Evolutionary conservation across 352 stramenopile genomes (phyloP), one percentile per base, ranked within the genome.

Genomic region (Phytophthora citricola): DNA sequence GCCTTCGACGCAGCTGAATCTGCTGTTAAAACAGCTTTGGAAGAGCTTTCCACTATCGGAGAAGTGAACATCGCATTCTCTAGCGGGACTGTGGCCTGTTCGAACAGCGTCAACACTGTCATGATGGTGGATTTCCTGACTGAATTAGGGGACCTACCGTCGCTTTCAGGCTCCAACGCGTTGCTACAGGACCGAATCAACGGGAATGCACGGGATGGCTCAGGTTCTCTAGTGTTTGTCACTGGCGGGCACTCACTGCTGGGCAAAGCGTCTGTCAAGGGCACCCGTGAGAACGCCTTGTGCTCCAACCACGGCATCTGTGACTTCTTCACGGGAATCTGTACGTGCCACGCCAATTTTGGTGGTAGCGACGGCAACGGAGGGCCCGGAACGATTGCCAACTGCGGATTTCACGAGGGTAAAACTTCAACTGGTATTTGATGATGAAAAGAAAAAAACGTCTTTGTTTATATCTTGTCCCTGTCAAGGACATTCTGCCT

Each of bases 281-380:
- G 83, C 31, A 94, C 86, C 14, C 71, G 82, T 1, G 86, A 94
- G 63, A 84, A 85, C 41, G 83, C 69, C 4, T 79, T 89, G 40
- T 94, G 84, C 62, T 94, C 86, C 10, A 91, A 92, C 71, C 84
- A 92, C 60, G 86, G 84, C 34, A 63, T 66, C 31, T 94, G 86
- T 59, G 81, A 92, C 70, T 88, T 89, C 38, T 34, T 48, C 45
- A 90, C 81, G 0, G 86, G 86, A 10, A 51, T 81, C 3, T 94
- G 86, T 66, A 57, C 46, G 3, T 94, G 86, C 36, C 73, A 91
- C 56, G 47, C 66, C 22, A 78, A 89, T 55, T 94, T 86, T 54
- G 82, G 80, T 49, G 86, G 82, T 40, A 94, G 83, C 52, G 60
- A 96, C 46, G 86, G 88, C 29, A 87, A 88, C 29, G 85, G 88